These are phyloP conservation scores for Fraxinus paxiana DNA, from an alignment of 305 asterid species.

Conservation along the genomic window DNA sequence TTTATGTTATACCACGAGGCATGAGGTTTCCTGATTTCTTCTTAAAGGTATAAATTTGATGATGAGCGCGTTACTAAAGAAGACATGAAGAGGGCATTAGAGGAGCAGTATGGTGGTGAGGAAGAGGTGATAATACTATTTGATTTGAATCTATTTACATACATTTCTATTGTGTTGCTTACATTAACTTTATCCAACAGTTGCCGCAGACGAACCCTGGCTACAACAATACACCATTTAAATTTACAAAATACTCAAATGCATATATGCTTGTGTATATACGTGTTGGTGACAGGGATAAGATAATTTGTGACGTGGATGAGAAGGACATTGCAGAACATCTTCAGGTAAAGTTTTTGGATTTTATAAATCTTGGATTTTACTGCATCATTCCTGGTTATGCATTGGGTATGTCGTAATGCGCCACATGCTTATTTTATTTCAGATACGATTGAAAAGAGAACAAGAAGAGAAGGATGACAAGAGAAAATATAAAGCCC, in stretches of 20 bases:
- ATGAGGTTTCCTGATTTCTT: conserved; percentile 17
- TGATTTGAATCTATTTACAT: background rate
- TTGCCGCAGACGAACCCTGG: conserved; percentile 56
- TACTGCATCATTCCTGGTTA: background rate
- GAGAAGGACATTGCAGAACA: conserved; percentile 57
- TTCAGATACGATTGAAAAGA: conserved; percentile 40
- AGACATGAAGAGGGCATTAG: conserved; percentile 57
- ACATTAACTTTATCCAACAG: conserved; percentile 25
- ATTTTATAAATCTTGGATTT: background rate
- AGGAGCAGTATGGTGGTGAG: conserved; percentile 71
- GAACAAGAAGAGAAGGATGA: conserved; percentile 86
- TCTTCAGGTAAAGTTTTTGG: conserved; percentile 39
- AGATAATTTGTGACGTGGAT: conserved; percentile 54
- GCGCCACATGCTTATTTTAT: background rate
- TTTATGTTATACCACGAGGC: background rate
- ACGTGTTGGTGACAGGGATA: conserved; percentile 56
- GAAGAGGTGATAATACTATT: conserved; percentile 39
- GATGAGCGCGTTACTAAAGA: conserved; percentile 68
- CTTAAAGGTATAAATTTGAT: conserved; percentile 58
- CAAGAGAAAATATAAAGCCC: conserved; percentile 82
- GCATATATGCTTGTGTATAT: conserved; percentile 64
- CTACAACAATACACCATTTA: conserved; percentile 43
- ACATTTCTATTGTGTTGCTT: conserved; percentile 10
- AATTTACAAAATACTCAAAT: conserved; percentile 55
- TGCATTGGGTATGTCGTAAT: background rate